phyloP scores from a whole-genome alignment of 129 eudicot species.

The Pittosporum tobira region DNA sequence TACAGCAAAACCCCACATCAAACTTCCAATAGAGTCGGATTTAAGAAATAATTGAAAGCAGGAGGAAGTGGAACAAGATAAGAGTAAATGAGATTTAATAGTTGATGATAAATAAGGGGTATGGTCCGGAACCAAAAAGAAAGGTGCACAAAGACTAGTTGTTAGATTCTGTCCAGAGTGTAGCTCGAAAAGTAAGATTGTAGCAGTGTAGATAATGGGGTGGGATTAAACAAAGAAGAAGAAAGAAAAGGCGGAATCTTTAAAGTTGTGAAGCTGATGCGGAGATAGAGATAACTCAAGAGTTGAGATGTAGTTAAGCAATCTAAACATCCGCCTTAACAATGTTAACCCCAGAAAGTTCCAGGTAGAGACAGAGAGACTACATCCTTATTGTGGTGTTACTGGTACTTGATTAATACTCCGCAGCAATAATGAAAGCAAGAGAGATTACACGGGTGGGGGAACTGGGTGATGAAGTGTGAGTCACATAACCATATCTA shows the following conservation, averaged over 20 bases:
- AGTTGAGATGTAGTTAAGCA: neutral
- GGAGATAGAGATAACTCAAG: neutral
- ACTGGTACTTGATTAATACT: no score
- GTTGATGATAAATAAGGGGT: neutral
- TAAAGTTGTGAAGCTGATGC: neutral
- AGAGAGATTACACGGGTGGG: slow-evolving; percentile 6
- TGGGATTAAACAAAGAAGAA: neutral
- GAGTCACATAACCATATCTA: no score
- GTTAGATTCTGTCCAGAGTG: neutral
- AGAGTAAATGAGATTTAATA: neutral
- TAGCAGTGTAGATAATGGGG: neutral
- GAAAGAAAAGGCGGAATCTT: neutral
- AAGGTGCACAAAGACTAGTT: neutral
- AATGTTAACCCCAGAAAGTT: neutral
- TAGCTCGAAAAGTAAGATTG: neutral
- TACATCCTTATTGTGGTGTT: no score
- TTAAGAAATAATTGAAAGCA: slow-evolving; percentile 6
- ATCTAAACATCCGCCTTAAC: neutral
- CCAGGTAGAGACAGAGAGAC: no score
- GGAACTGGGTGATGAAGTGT: neutral
- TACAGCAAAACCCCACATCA: neutral
- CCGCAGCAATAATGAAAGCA: no score
- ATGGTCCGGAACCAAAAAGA: neutral
- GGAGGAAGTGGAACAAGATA: neutral
- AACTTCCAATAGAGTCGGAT: neutral